Percentiles rank a stretch among this genome's conserved stretches.
phyloP scores from a whole-genome alignment of 768 basidiomycete species.

The Suillus fuscotomentosus region DNA sequence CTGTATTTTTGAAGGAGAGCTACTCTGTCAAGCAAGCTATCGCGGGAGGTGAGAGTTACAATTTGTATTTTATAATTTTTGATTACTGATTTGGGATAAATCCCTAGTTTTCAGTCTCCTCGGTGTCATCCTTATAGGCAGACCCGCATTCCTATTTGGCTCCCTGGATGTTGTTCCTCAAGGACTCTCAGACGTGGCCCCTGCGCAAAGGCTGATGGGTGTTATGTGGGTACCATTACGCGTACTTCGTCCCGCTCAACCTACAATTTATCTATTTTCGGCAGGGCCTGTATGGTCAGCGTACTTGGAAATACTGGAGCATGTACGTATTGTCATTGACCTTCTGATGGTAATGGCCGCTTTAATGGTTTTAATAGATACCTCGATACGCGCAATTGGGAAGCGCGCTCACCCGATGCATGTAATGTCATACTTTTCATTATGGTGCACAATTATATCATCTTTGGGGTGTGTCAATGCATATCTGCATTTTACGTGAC shows the following conservation, averaged over 20 bases:
- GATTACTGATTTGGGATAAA: background rate
- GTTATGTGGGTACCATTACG: slow-evolving; percentile 42
- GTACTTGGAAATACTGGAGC: slow-evolving; percentile 66
- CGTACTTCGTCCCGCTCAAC: background rate
- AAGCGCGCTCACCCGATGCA: slow-evolving; percentile 76
- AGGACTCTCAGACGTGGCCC: slow-evolving; percentile 18
- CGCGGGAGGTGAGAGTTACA: slow-evolving; percentile 42
- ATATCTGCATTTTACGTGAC: background rate
- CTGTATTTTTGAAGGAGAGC: slow-evolving; percentile 60
- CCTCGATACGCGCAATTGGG: slow-evolving; percentile 65
- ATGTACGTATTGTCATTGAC: slow-evolving; percentile 43
- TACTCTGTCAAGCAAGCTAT: slow-evolving; percentile 54
- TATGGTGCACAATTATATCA: slow-evolving; percentile 42
- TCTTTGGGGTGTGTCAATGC: background rate
- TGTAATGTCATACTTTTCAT: slow-evolving; percentile 63
- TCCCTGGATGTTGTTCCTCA: slow-evolving; percentile 8
- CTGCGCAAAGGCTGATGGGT: slow-evolving; percentile 49
- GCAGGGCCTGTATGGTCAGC: slow-evolving; percentile 44
- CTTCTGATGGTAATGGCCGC: background rate
- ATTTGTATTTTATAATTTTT: background rate
- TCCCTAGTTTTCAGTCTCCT: slow-evolving; percentile 58
- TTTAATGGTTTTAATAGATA: slow-evolving; percentile 32
- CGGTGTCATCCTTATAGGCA: slow-evolving; percentile 80
- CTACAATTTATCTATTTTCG: slow-evolving; percentile 20
- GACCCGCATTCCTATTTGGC: slow-evolving; percentile 75